These are phyloP conservation scores for Schwanniomyces occidentalis DNA, from an alignment of 805 yeast species.

Conservation along the genomic window DNA sequence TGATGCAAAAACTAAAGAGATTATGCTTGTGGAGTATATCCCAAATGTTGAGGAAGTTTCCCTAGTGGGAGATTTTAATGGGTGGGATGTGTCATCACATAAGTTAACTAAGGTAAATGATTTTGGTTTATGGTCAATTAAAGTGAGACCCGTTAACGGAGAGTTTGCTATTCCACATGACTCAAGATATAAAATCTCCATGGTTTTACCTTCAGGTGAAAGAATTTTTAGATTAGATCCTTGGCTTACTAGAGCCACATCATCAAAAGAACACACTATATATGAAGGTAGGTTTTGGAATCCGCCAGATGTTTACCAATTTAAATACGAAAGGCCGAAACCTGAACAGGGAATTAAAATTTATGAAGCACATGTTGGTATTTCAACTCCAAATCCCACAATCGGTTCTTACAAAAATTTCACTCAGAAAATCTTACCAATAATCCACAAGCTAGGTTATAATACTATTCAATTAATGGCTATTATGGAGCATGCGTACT, in stretches of 20 bases:
- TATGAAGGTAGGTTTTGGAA: conserved; percentile 96
- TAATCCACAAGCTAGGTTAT: conserved; percentile 81
- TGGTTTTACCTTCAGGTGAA: conserved; percentile 68
- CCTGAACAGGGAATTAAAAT: conserved; percentile 58
- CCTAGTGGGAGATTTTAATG: conserved; percentile 90
- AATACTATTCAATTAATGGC: conserved; percentile 97
- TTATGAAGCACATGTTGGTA: conserved; percentile 95
- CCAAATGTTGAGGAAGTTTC: conserved; percentile 80
- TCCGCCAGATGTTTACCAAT: conserved; percentile 58
- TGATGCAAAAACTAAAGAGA: conserved; percentile 47
- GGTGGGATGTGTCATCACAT: conserved; percentile 66
- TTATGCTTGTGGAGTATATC: conserved; percentile 80
- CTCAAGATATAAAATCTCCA: conserved; percentile 69
- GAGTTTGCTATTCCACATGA: conserved; percentile 76
- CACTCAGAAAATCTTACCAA: conserved; percentile 77
- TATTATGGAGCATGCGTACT: conserved; percentile 97
- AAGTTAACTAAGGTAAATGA: conserved; percentile 55
- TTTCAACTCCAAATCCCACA: conserved; percentile 85
- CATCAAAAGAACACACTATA: conserved; percentile 50
- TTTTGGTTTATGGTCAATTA: conserved; percentile 69
- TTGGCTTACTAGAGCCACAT: conserved; percentile 83
- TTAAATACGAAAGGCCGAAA: conserved; percentile 65
- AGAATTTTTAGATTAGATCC: conserved; percentile 82
- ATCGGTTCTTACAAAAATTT: conserved; percentile 86
- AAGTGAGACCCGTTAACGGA: conserved; percentile 58